Evolutionary conservation across 2,329 filamentous ascomycete species (phyloP).

Genomic region (Claviceps sp.): DNA sequence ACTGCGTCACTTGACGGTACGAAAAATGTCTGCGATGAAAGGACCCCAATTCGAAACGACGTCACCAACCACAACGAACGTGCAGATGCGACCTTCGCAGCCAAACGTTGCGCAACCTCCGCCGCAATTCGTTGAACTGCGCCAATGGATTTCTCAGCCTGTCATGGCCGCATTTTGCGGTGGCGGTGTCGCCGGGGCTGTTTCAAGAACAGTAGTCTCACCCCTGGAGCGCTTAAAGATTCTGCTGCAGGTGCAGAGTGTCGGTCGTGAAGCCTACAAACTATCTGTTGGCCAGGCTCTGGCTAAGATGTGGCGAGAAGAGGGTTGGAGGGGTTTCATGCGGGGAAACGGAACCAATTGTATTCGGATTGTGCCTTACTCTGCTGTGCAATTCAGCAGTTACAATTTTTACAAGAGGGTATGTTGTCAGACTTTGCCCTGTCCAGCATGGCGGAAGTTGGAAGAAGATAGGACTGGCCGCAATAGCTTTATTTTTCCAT

Average conservation of each 20-base stretch:
- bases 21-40: constrained; percentile 20
- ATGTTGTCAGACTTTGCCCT: constrained; percentile 17
- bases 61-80: constrained; percentile 2
- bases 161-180: constrained; percentile 86
- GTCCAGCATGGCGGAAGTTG: not conserved
- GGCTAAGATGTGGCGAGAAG: constrained; percentile 90
- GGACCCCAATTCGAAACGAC: constrained; percentile 7
- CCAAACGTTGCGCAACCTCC: constrained; percentile 12
- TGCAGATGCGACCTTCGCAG: constrained; percentile 13
- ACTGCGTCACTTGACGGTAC: constrained; percentile 2
- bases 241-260: constrained; percentile 90
- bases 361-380: constrained; percentile 95
- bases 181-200: constrained; percentile 85
- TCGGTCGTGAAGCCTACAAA: constrained; percentile 82
- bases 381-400: constrained; percentile 92
- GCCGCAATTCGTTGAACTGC: constrained; percentile 21
- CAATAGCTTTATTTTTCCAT: not conserved
- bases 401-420: constrained; percentile 96
- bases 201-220: constrained; percentile 95
- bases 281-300: constrained; percentile 81
- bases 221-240: constrained; percentile 95
- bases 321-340: constrained; percentile 96
- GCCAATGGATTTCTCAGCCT: constrained; percentile 57
- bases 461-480: not conserved
- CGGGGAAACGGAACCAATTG: constrained; percentile 96